These are phyloP conservation scores for Dalbergia oliveri DNA, from an alignment of 306 rosid genomes.

Conservation along the genomic window DNA sequence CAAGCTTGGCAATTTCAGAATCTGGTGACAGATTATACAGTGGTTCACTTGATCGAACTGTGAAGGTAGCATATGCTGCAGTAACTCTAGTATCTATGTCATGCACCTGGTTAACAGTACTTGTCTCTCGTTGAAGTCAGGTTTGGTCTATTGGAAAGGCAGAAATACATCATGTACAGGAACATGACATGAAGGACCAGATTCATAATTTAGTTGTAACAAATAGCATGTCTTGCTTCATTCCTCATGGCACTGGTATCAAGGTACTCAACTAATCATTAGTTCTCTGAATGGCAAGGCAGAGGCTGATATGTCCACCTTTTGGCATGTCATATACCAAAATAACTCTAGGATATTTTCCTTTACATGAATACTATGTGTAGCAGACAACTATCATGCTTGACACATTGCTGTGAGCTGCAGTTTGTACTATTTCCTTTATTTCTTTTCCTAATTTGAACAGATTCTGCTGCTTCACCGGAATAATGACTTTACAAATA, in stretches of 20 bases:
- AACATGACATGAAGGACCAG: constrained; percentile 87
- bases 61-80: constrained; percentile 60
- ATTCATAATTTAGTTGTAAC: constrained; percentile 69
- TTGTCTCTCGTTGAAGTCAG: constrained; percentile 55
- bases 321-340: constrained; percentile 16
- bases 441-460: neutral
- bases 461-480: constrained; percentile 27
- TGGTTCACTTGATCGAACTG: constrained; percentile 86
- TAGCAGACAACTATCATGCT: neutral
- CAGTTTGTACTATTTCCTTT: constrained; percentile 6
- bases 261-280: constrained; percentile 61
- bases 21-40: constrained; percentile 73
- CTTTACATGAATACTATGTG: neutral
- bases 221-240: constrained; percentile 66
- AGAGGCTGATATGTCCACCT: constrained; percentile 13
- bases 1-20: constrained; percentile 71
- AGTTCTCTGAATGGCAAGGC: neutral
- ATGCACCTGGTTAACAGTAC: constrained; percentile 11
- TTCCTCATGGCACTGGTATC: constrained; percentile 79
- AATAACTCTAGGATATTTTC: constrained; percentile 19
- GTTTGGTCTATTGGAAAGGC: constrained; percentile 75
- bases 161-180: constrained; percentile 63
- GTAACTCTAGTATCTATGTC: constrained; percentile 25
- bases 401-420: constrained; percentile 32
- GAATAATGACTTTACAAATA: neutral